A percentile compares a stretch with the other conserved stretches of the same genome.
Evolutionary conservation across 2,329 filamentous ascomycete genomes (phyloP).

Genomic region (Chalaropsis ovoidea): DNA sequence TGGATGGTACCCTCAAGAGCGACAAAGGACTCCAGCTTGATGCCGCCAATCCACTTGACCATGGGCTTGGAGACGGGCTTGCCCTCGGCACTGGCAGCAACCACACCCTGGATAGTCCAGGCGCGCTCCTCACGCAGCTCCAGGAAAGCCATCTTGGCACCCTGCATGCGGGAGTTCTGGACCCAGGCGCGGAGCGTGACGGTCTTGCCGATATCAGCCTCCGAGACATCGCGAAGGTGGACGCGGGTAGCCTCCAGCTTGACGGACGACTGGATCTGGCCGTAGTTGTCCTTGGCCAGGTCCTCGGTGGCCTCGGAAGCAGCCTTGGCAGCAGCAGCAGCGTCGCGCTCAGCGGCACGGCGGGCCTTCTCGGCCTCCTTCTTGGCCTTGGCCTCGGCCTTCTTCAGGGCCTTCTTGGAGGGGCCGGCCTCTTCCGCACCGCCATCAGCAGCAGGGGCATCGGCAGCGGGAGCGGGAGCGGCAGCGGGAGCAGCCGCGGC

Average conservation of each 20-base stretch:
- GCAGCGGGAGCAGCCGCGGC: constrained; percentile 12
- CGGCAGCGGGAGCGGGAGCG: constrained; percentile 15
- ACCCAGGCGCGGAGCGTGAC: constrained; percentile 71
- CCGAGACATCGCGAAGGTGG: constrained; percentile 53
- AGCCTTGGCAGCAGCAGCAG: constrained; percentile 57
- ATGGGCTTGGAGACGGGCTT: constrained; percentile 66
- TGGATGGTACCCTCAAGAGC: constrained; percentile 70
- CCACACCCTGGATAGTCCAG: constrained; percentile 73
- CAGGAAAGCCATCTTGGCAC: constrained; percentile 83
- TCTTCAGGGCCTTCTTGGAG: constrained; percentile 76
- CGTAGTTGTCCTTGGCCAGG: constrained; percentile 68
- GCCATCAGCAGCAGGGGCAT: constrained; percentile 15
- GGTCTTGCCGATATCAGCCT: constrained; percentile 56
- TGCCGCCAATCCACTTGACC: constrained; percentile 76
- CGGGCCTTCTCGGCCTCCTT: constrained; percentile 74
- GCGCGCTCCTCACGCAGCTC: constrained; percentile 67
- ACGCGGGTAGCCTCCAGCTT: constrained; percentile 48
- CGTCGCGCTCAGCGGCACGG: constrained; percentile 63
- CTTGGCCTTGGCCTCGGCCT: constrained; percentile 74
- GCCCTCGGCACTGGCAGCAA: constrained; percentile 62
- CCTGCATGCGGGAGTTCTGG: constrained; percentile 79
- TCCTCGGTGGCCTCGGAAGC: constrained; percentile 57
- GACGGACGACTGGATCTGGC: constrained; percentile 52
- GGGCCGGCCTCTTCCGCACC: constrained; percentile 32
- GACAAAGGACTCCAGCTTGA: constrained; percentile 74